Evolutionary conservation across 495 filamentous ascomycete species (phyloP).

Genomic region (Penicillium bialowiezense): DNA sequence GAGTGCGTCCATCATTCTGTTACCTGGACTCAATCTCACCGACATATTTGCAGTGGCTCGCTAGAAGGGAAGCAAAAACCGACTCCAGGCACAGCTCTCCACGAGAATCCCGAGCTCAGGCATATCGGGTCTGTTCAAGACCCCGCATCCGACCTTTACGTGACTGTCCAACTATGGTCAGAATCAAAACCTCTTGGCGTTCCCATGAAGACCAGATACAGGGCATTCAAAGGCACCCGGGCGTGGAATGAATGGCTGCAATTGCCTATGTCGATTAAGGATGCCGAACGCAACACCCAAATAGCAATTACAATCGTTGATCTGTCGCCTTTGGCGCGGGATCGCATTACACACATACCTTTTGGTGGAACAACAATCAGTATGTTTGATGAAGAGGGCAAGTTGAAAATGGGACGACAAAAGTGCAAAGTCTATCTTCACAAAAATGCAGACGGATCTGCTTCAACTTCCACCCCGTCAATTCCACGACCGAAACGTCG

Average conservation of each 20-base stretch:
- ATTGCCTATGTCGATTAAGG: conserved; percentile 77
- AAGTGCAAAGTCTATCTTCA: conserved; percentile 84
- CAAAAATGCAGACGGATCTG: conserved; percentile 81
- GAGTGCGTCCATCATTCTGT: conserved; percentile 20
- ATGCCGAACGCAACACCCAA: conserved; percentile 72
- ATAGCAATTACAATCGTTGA: conserved; percentile 97
- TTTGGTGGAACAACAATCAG: conserved; percentile 92
- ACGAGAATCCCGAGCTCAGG: conserved; percentile 73
- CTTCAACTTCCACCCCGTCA: conserved; percentile 74
- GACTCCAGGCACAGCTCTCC: conserved; percentile 71
- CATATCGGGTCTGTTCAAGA: conserved; percentile 79
- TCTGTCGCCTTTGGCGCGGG: conserved; percentile 70
- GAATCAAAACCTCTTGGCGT: conserved; percentile 93
- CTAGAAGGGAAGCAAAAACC: conserved; percentile 84
- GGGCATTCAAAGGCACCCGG: conserved; percentile 74
- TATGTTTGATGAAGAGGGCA: conserved; percentile 87
- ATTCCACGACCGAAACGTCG: conserved; percentile 46
- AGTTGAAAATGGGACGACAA: conserved; percentile 85
- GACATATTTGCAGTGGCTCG: conserved; percentile 56
- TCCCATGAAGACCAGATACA: conserved; percentile 88
- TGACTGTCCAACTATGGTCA: conserved; percentile 90
- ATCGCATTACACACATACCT: conserved; percentile 68
- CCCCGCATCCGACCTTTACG: conserved; percentile 80
- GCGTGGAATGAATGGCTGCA: conserved; percentile 96
- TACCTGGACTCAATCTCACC: conserved; percentile 14